Conservation (phyloP, 306 rosid genomes). For the Cotoneaster glaucophyllus region DNA sequence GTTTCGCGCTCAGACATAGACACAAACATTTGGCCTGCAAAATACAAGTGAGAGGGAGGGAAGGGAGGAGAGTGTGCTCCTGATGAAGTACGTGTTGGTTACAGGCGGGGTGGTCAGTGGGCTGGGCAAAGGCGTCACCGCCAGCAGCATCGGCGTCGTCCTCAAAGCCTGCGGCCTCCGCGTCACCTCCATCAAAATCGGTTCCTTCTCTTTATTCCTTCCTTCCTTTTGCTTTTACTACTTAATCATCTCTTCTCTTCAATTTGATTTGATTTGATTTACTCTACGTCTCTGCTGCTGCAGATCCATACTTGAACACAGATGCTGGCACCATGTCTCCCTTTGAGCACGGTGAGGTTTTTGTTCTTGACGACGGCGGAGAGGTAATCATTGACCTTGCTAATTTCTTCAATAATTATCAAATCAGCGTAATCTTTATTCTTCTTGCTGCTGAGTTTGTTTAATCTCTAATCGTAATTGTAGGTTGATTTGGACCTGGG, state of each 20-base stretch:
- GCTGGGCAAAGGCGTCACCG: slow-evolving; percentile 98
- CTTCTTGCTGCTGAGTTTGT: background rate
- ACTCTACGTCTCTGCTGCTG: background rate
- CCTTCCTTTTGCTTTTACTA: background rate
- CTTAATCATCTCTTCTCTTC: background rate
- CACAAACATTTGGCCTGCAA: slow-evolving; percentile 33
- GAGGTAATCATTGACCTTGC: slow-evolving; percentile 42
- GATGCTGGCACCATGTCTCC: slow-evolving; percentile 99
- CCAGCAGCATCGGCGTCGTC: slow-evolving; percentile 95
- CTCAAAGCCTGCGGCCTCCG: slow-evolving; percentile 97
- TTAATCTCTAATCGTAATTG: slow-evolving; percentile 5
- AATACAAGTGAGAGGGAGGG: background rate
- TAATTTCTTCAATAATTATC: background rate
- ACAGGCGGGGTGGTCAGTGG: slow-evolving; percentile 97
- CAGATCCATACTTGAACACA: slow-evolving; percentile 95
- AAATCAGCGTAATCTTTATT: background rate
- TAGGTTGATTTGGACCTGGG: slow-evolving; percentile 99
- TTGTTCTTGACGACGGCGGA: slow-evolving; percentile 98
- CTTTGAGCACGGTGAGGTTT: slow-evolving; percentile 98
- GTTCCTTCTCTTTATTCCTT: slow-evolving; percentile 23
- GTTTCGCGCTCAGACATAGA: slow-evolving; percentile 41
- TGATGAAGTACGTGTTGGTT: slow-evolving; percentile 83
- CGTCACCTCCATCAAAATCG: slow-evolving; percentile 94
- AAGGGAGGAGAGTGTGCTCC: background rate
- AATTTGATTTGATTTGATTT: background rate